Base-by-base conservation (phyloP, 345 rosid genomes). In the Melaleuca quinquenervia region DNA sequence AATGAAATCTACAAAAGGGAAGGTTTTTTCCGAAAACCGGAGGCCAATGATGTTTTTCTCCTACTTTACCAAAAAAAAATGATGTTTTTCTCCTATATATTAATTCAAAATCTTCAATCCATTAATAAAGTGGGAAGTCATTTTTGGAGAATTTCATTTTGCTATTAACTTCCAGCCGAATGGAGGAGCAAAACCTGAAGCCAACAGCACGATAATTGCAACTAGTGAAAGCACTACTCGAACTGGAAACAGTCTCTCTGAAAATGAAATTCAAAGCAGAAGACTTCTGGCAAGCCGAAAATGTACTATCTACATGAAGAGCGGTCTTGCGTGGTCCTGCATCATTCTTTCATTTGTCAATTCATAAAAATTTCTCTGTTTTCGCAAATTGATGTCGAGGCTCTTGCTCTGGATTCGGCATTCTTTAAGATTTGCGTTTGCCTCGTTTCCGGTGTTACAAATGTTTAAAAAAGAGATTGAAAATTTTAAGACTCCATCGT, bases 341-440 rank as follows among this genome's bases (percentile, higher is more conserved):
- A 32, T 9, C 45, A 8, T 41, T 32, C 32, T 45, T 70, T 32
- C 0, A 18, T 36, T 9, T 70, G 80, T 70, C 18, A 32, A 70
- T 8, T 8, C 1, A 18, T 6, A 70, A 32, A 70, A 2, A 0
- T 64, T 1, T 2, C 24, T 70, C 12, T 70, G 55, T 70, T 18
- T 70, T 32, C 0, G 24, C 78, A 70, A 70, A 10, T 2, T 32
- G 24, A 70, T 70, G 48, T 20, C 5, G 26, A 13, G 24, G 5
- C 26, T 16, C 7, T 2, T 32, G 0, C 78, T 8, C 24, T 1
- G 78, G 48, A 32, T 36, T 9, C 26, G 3, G 45, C 1, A 0
- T 36, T 36, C 78, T 32, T 16, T 36, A 70, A 70, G 24, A 41
- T 18, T 60, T 70, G 24, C 32, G 45, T 64, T 32, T 32, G 32